Conservation (phyloP, 2,329 filamentous ascomycete genomes). For the Dactylella cylindrospora region DNA sequence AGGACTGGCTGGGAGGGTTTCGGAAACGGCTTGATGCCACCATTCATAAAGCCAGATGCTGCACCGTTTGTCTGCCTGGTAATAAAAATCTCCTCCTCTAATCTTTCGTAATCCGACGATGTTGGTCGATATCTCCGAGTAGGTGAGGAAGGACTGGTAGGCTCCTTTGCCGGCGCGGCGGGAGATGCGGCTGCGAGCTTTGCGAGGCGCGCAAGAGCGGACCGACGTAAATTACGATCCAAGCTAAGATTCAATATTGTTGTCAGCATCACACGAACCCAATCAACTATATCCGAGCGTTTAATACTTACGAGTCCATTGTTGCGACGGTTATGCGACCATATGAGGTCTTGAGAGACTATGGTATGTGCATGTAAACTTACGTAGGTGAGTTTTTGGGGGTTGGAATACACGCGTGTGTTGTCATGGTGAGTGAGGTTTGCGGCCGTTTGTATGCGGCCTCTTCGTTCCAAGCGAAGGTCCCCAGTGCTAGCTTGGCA, state of each 20-base stretch:
- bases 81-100: constrained; percentile 31
- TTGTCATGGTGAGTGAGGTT: too few relatives aligned
- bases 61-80: constrained; percentile 2
- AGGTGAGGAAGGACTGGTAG: constrained; percentile 31
- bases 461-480: too few relatives aligned
- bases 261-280: too few relatives aligned
- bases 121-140: constrained; percentile 25
- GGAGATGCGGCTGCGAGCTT: constrained; percentile 40
- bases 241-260: constrained; percentile 6
- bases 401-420: too few relatives aligned
- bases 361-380: too few relatives aligned
- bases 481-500: too few relatives aligned
- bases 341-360: too few relatives aligned
- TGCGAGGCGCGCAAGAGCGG: constrained; percentile 34
- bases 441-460: too few relatives aligned
- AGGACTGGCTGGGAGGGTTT: constrained; percentile 16
- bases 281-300: not conserved
- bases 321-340: constrained; percentile 14
- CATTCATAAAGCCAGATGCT: constrained; percentile 18
- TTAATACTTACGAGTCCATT: constrained; percentile 39
- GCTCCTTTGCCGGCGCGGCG: constrained; percentile 18
- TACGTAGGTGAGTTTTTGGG: too few relatives aligned
- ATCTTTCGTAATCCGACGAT: constrained; percentile 24
- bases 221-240: constrained; percentile 33
- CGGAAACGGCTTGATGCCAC: constrained; percentile 10